Evolutionary conservation across 345 rosid species (phyloP).

Genomic region (thale cress (Arabidopsis thaliana)): DNA sequence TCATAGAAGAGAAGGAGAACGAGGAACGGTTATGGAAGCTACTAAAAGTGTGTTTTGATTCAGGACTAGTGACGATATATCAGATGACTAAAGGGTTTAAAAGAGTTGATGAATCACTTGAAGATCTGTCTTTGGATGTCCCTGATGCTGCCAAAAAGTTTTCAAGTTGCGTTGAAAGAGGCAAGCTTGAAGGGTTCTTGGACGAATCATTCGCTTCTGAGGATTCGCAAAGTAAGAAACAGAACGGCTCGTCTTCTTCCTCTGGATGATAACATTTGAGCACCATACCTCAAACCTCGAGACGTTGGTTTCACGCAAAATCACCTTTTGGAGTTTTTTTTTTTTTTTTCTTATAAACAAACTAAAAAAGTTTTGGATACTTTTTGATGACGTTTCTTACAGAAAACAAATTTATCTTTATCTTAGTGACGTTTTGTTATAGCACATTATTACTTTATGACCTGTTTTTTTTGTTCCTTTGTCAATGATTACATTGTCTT

Average conservation of each 20-base stretch:
- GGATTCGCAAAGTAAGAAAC: conserved; percentile 31
- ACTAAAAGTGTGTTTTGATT: conserved; percentile 58
- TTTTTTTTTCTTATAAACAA: background rate
- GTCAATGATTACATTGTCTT: background rate
- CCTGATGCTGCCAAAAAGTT: conserved; percentile 76
- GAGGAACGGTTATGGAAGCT: conserved; percentile 63
- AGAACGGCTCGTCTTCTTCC: conserved; percentile 47
- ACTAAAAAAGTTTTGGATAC: conserved; percentile 29
- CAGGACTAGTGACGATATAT: conserved; percentile 74
- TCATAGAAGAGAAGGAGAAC: conserved; percentile 66
- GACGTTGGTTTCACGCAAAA: background rate
- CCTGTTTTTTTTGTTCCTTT: background rate
- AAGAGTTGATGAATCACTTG: conserved; percentile 70
- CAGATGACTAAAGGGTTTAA: conserved; percentile 85
- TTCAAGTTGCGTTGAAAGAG: conserved; percentile 57
- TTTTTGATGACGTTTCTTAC: conserved; percentile 20
- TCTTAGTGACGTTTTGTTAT: conserved; percentile 28
- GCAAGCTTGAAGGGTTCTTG: conserved; percentile 70
- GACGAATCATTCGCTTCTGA: conserved; percentile 60
- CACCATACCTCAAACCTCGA: background rate
- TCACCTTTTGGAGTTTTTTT: background rate
- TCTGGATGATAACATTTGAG: conserved; percentile 7
- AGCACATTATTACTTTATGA: conserved; percentile 10
- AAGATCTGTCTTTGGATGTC: conserved; percentile 80
- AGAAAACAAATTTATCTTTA: conserved; percentile 30